phyloP scores from a whole-genome alignment of 768 basidiomycete species.

The Kwoniella heveanensis region DNA sequence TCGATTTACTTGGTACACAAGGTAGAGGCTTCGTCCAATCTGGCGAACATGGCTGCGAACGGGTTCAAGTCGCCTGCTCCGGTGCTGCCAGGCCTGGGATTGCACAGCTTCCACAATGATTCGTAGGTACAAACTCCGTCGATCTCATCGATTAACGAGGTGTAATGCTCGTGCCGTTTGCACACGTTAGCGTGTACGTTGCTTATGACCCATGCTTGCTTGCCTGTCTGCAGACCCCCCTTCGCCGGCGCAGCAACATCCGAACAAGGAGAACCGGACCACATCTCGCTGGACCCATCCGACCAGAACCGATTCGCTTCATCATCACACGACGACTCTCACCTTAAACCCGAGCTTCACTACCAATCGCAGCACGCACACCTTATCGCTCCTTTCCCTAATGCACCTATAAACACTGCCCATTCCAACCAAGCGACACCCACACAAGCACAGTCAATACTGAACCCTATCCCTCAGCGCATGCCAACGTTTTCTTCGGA shows the following conservation, averaged over 20 bases:
- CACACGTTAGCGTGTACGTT: no score
- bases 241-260: slow-evolving; percentile 41
- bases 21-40: no score
- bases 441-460: neutral
- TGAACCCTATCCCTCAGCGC: slow-evolving; percentile 12
- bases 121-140: slow-evolving; percentile 28
- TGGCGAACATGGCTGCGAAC: slow-evolving; percentile 18
- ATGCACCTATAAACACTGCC: slow-evolving; percentile 3
- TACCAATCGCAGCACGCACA: neutral
- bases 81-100: slow-evolving; percentile 52
- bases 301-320: slow-evolving; percentile 1
- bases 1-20: no score
- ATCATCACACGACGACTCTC: slow-evolving; percentile 13
- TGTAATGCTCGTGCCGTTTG: no score
- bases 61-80: slow-evolving; percentile 48
- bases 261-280: slow-evolving; percentile 33
- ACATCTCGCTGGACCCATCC: slow-evolving; percentile 32
- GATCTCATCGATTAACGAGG: neutral
- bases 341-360: neutral
- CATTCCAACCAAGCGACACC: slow-evolving; percentile 1
- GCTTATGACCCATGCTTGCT: no score
- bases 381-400: neutral
- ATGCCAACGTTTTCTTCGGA: neutral
- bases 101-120: slow-evolving; percentile 52
- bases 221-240: slow-evolving; percentile 48